A percentile compares a stretch with the other conserved stretches of the same genome.
Evolutionary conservation across 345 rosid species (phyloP).

Genomic region (Populus ilicifolia): DNA sequence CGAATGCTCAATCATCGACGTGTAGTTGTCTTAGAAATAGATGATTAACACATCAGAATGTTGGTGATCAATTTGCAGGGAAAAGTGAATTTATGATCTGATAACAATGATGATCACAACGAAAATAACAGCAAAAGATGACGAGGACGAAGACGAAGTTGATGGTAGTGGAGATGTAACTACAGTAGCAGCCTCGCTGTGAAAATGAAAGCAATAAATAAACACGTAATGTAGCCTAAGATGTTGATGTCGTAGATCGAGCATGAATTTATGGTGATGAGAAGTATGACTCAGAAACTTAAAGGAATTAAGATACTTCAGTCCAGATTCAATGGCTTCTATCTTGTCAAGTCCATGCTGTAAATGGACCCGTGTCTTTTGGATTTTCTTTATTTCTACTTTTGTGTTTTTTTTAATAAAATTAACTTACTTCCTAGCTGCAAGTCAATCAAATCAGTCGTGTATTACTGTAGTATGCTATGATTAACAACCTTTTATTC

Average conservation of each 20-base stretch:
- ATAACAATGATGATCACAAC: not conserved
- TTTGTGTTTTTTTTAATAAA: constrained; percentile 1
- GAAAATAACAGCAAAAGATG: not conserved
- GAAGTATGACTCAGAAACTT: not conserved
- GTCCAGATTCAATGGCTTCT: constrained; percentile 48
- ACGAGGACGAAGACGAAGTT: not conserved
- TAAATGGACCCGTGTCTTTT: constrained; percentile 16
- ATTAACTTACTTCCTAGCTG: not conserved
- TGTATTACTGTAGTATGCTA: not conserved
- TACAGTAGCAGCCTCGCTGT: not conserved
- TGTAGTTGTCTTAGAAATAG: not conserved
- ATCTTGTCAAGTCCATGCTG: constrained; percentile 21
- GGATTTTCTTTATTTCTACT: not conserved
- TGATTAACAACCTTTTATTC: not conserved
- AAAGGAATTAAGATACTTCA: not conserved
- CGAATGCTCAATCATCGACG: not conserved
- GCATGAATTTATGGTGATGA: not conserved
- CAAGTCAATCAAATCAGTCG: not conserved
- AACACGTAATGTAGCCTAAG: not conserved
- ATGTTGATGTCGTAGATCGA: constrained; percentile 3
- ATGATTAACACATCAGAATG: not conserved
- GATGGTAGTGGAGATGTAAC: constrained; percentile 15
- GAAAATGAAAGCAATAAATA: not conserved
- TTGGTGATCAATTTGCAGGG: not conserved
- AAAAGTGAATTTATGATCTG: not conserved